These are phyloP conservation scores for Exophiala viscosa DNA, from an alignment of 2,329 filamentous ascomycete species.

Conservation along the genomic window DNA sequence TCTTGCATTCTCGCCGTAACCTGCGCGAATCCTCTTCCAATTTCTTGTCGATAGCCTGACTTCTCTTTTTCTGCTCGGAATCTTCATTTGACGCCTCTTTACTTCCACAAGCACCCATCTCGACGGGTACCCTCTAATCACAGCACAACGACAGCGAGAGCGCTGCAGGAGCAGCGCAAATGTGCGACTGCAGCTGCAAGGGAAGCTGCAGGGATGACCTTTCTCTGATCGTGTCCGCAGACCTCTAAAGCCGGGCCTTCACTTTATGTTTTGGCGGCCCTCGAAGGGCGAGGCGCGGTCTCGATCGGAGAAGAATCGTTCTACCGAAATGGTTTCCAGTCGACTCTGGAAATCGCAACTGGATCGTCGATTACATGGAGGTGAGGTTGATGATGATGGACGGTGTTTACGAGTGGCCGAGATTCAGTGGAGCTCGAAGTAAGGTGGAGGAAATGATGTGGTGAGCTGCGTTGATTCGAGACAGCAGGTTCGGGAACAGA, in stretches of 20 bases:
- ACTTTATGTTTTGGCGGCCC: constrained; percentile 1
- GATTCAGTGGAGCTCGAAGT: constrained; percentile 16
- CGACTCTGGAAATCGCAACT: not conserved
- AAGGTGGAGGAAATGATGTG: constrained; percentile 2
- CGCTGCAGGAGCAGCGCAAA: constrained; percentile 26
- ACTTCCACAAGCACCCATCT: constrained; percentile 93
- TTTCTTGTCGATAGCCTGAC: constrained; percentile 88
- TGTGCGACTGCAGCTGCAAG: constrained; percentile 24
- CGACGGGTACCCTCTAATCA: constrained; percentile 8
- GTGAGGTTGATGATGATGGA: constrained; percentile 15
- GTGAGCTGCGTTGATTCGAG: not conserved
- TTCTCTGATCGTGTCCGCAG: constrained; percentile 19
- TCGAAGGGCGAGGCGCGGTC: constrained; percentile 4
- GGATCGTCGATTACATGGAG: constrained; percentile 14
- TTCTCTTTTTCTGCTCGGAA: constrained; percentile 90
- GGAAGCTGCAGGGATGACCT: constrained; percentile 19
- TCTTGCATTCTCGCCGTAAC: constrained; percentile 97
- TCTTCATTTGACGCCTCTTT: constrained; percentile 69
- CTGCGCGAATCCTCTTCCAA: constrained; percentile 92
- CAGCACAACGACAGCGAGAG: constrained; percentile 16
- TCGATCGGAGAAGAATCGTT: not conserved
- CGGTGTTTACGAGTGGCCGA: constrained; percentile 12
- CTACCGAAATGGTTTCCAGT: constrained; percentile 1
- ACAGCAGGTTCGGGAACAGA: not conserved
- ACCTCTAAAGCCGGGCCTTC: constrained; percentile 24